These are phyloP conservation scores for Trichoderma lentiforme DNA, from an alignment of 2,329 filamentous ascomycete species.

Conservation along the genomic window DNA sequence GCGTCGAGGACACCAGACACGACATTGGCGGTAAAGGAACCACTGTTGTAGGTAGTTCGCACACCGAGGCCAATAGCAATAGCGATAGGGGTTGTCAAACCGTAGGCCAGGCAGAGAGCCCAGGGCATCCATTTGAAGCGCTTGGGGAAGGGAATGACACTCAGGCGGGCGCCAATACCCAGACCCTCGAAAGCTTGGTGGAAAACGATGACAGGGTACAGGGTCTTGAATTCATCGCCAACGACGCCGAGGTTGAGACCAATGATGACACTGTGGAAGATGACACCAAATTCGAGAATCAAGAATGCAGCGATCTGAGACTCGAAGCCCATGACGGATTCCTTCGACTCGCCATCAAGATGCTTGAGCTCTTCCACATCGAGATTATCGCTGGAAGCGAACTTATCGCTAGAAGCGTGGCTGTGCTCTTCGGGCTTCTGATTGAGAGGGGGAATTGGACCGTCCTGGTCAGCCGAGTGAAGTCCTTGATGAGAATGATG, in stretches of 20 bases:
- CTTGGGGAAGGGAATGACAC: constrained; percentile 50
- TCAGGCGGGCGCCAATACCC: constrained; percentile 59
- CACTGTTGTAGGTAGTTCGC: constrained; percentile 30
- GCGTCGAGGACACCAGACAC: constrained; percentile 81
- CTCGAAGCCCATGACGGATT: constrained; percentile 19
- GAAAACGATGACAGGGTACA: constrained; percentile 60
- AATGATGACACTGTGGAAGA: constrained; percentile 63
- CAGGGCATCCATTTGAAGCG: constrained; percentile 45
- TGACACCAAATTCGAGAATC: constrained; percentile 58
- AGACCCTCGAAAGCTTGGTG: constrained; percentile 63
- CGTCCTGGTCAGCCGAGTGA: constrained; percentile 41
- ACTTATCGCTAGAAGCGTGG: constrained; percentile 17
- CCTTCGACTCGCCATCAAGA: constrained; percentile 22
- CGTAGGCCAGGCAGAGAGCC: constrained; percentile 46
- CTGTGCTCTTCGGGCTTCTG: not conserved
- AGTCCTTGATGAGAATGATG: constrained; percentile 40
- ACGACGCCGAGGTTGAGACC: constrained; percentile 60
- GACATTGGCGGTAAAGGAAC: constrained; percentile 46
- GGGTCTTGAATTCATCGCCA: constrained; percentile 52
- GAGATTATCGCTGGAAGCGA: constrained; percentile 20
- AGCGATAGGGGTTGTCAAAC: constrained; percentile 50
- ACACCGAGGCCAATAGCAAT: constrained; percentile 49
- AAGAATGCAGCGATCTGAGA: constrained; percentile 45
- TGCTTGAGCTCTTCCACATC: constrained; percentile 24
- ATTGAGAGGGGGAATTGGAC: not conserved